Base-by-base conservation (phyloP, 192 early-diverging fungal genomes). In the Dimargaris xerosporica region DNA sequence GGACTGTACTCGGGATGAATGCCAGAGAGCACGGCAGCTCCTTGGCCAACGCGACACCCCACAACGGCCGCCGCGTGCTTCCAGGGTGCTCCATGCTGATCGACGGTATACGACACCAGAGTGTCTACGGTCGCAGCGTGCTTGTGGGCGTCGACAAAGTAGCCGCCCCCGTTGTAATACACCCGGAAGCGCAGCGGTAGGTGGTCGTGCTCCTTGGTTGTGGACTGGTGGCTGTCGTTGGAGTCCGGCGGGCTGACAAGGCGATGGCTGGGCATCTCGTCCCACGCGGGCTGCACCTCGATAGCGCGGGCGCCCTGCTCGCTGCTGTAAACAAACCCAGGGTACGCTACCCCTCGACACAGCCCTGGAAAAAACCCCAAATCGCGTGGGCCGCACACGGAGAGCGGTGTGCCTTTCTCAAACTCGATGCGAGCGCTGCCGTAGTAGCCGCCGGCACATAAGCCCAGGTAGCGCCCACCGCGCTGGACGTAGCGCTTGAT, bases 361-460 rank as follows among this genome's bases (percentile, higher is more conserved):
- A 79, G 68, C 7, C 84, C 91, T 7, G 67, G 67, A 61, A 76
- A 91, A 47, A 96, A 82, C 16, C 67, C 74, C 52, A 96, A 72
- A 50, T 89, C 84, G 31, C 92, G 75, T 12, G 76, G 62, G 17
- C 91, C 93, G 42, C 79, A 66, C 6, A 96, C 87, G 64, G 86
- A 77, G 51, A 84, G 70, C 9, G 62, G 62, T 6, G 69, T 67
- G 5, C 79, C 84, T 0, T 73, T 68, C 72, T 95, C 88, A 75
- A 97, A 95, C 66, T 87, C 85, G 28, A 90, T 82, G 19, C 70
- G 67, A 6, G 67, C 69, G 30, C 76, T 75, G 6, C 77, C 89
- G 69, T 89, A 96, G 71, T 95, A 94, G 2, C 81, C 85, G 23
- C 94, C 96, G 0, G 90, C 91, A 60, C 96, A 95, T 10, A 99